Percentiles rank a stretch among this genome's conserved stretches.
These are phyloP conservation scores for Raddia guianensis DNA, from an alignment of 176 grass and related monocot species.

Conservation along the genomic window DNA sequence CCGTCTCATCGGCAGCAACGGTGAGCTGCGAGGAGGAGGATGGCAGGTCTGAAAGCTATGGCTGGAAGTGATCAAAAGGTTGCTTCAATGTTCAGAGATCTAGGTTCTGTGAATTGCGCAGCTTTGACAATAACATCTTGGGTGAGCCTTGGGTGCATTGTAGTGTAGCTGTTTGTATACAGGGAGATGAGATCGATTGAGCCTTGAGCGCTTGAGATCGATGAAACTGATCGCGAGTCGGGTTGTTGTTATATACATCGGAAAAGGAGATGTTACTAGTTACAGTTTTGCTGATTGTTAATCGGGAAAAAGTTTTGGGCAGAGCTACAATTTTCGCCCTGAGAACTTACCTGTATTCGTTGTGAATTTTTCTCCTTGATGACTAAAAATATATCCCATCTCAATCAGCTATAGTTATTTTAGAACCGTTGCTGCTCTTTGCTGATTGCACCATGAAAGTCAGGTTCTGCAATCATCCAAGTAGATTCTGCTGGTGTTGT, in stretches of 20 bases:
- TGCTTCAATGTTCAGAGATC: constrained; percentile 20
- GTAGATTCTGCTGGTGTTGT: background rate
- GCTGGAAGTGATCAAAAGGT: constrained; percentile 64
- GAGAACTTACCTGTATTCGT: constrained; percentile 31
- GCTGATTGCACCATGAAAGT: background rate
- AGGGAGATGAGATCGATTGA: constrained; percentile 27
- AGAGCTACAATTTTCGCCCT: constrained; percentile 72
- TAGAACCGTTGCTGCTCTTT: constrained; percentile 9
- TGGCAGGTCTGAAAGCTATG: constrained; percentile 69
- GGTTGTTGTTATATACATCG: constrained; percentile 45
- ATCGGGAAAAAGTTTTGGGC: constrained; percentile 55
- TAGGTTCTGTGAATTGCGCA: background rate
- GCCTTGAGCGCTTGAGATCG: constrained; percentile 51
- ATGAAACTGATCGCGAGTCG: constrained; percentile 32
- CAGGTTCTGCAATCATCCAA: background rate
- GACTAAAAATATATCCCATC: background rate
- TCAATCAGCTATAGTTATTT: background rate
- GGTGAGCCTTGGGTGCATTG: constrained; percentile 12
- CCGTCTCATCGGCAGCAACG: constrained; percentile 61
- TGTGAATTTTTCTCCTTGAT: background rate
- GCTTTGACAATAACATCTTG: constrained; percentile 7
- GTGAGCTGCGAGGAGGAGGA: constrained; percentile 79
- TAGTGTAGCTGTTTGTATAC: constrained; percentile 52
- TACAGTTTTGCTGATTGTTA: constrained; percentile 53
- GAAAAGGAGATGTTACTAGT: constrained; percentile 46